phyloP scores from a whole-genome alignment of 116 monocot species.

The Phalaenopsis hybrid region DNA sequence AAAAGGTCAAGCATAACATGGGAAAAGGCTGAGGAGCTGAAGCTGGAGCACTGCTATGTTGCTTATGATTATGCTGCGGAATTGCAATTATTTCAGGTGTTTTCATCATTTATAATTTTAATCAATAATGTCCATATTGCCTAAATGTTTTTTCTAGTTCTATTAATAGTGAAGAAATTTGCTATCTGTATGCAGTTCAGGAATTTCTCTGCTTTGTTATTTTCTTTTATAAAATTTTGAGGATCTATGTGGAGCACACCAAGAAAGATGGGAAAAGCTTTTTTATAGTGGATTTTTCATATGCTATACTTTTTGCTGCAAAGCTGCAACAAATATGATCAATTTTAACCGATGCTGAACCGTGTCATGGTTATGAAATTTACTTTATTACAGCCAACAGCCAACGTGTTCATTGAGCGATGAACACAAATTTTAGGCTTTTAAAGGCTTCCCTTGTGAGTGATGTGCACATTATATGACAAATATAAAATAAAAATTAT shows the following conservation, averaged over 20 bases:
- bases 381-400: too few relatives aligned
- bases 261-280: not conserved
- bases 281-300: not conserved
- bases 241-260: not conserved
- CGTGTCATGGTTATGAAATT: too few relatives aligned
- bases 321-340: too few relatives aligned
- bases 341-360: too few relatives aligned
- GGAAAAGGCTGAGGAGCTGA: conserved; percentile 91
- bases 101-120: not conserved
- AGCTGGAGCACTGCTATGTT: conserved; percentile 86
- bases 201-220: not conserved
- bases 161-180: not conserved
- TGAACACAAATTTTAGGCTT: too few relatives aligned
- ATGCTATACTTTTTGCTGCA: not conserved
- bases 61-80: conserved; percentile 71
- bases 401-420: too few relatives aligned
- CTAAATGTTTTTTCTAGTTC: not conserved
- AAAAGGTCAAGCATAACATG: conserved; percentile 70
- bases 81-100: conserved; percentile 84
- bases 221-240: not conserved
- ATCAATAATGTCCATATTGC: not conserved
- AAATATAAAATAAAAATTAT: too few relatives aligned
- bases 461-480: too few relatives aligned
- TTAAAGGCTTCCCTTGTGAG: too few relatives aligned
- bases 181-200: not conserved